These are phyloP conservation scores for Salicornia ramosissima DNA, from an alignment of 148 eudicot species.

Conservation along the genomic window DNA sequence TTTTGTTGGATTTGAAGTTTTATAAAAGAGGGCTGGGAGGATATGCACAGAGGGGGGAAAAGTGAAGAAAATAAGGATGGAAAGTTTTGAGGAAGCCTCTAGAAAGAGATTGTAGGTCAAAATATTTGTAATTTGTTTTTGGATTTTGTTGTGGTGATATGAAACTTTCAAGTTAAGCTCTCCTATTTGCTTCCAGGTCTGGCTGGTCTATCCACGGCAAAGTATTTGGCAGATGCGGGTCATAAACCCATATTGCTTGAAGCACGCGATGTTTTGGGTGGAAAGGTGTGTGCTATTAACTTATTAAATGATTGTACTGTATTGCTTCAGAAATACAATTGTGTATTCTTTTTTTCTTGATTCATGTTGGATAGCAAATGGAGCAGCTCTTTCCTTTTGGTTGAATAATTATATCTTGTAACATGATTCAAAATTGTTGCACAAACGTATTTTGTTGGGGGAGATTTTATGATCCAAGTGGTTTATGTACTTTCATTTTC, in stretches of 20 bases:
- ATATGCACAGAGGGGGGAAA: too few relatives aligned
- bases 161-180: conserved; percentile 1
- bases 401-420: not conserved
- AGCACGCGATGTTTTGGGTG: conserved; percentile 92
- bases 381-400: not conserved
- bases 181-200: conserved; percentile 51
- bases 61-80: too few relatives aligned
- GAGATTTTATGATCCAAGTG: not conserved
- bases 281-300: conserved; percentile 56
- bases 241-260: conserved; percentile 90
- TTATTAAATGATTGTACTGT: conserved; percentile 2
- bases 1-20: too few relatives aligned
- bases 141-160: too few relatives aligned
- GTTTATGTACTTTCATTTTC: conserved; percentile 1
- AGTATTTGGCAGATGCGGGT: conserved; percentile 97
- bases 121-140: too few relatives aligned
- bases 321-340: not conserved
- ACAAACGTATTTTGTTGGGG: not conserved
- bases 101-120: too few relatives aligned
- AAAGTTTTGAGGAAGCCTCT: too few relatives aligned
- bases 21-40: too few relatives aligned
- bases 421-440: not conserved
- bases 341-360: not conserved
- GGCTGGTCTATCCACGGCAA: conserved; percentile 97
- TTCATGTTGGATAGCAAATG: not conserved